Evolutionary conservation across 352 stramenopile genomes (phyloP).

Genomic region (Pythium phragmitis): DNA sequence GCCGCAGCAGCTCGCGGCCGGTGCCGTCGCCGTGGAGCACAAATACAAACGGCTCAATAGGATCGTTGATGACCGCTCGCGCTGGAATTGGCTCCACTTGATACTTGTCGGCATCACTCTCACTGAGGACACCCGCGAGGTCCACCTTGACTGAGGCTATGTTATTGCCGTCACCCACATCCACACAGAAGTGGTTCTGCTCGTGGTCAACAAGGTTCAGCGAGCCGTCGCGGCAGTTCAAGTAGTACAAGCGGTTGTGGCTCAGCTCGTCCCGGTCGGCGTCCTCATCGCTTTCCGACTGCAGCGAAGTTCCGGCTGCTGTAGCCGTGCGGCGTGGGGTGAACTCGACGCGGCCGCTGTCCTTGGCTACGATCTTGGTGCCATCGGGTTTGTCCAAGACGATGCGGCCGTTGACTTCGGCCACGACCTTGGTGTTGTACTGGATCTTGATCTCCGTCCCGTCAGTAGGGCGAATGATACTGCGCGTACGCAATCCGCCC

Average conservation of each 20-base stretch:
- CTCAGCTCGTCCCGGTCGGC: slow-evolving; percentile 58
- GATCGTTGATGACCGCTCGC: slow-evolving; percentile 68
- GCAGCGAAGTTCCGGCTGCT: neutral
- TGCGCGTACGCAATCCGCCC: slow-evolving; percentile 58
- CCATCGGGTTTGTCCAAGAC: slow-evolving; percentile 47
- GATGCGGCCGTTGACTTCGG: slow-evolving; percentile 69
- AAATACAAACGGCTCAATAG: slow-evolving; percentile 71
- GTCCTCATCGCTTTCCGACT: slow-evolving; percentile 39
- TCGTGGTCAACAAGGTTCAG: slow-evolving; percentile 71
- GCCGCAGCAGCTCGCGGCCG: slow-evolving; percentile 53
- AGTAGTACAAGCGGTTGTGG: slow-evolving; percentile 74
- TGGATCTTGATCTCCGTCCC: slow-evolving; percentile 60
- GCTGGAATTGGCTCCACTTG: slow-evolving; percentile 49
- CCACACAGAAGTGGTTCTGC: slow-evolving; percentile 62
- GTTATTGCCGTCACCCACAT: slow-evolving; percentile 33
- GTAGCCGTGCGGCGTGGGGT: slow-evolving; percentile 15
- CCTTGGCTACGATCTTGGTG: slow-evolving; percentile 53
- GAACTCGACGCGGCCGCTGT: slow-evolving; percentile 70
- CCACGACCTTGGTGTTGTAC: slow-evolving; percentile 80
- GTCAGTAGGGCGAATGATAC: slow-evolving; percentile 46
- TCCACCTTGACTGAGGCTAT: slow-evolving; percentile 37
- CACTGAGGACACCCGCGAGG: slow-evolving; percentile 63
- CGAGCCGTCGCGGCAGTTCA: slow-evolving; percentile 47
- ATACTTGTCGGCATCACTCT: slow-evolving; percentile 47
- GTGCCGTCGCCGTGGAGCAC: slow-evolving; percentile 76